Percentiles rank a stretch among this genome's conserved stretches.
Conservation (phyloP, 345 rosid genomes). For the Lepidium aucheri region DNA sequence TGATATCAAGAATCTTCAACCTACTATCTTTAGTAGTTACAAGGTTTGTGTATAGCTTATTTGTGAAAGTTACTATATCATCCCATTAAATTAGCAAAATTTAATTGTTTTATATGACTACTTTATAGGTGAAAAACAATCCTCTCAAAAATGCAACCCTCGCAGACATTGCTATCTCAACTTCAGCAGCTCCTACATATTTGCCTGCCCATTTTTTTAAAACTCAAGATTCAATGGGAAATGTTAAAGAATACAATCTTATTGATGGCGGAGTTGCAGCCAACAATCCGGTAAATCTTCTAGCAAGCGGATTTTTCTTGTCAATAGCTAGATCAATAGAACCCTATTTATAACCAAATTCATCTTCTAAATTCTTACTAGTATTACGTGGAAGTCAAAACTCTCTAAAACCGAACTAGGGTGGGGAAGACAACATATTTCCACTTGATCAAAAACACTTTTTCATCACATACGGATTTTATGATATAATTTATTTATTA, state of each 20-base stretch:
- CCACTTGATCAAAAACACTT: too few species aligned
- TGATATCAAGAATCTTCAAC: slow-evolving; percentile 58
- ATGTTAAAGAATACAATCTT: slow-evolving; percentile 39
- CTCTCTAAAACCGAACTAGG: too few species aligned
- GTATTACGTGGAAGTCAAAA: too few species aligned
- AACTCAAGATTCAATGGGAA: slow-evolving; percentile 27
- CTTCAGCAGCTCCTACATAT: slow-evolving; percentile 21
- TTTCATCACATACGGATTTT: too few species aligned
- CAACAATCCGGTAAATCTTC: slow-evolving; percentile 41
- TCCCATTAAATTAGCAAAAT: neutral
- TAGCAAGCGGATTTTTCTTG: too few species aligned
- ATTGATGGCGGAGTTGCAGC: slow-evolving; percentile 77
- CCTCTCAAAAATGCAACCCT: slow-evolving; percentile 15
- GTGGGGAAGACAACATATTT: too few species aligned
- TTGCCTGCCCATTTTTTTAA: slow-evolving; percentile 18
- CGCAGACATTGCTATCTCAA: slow-evolving; percentile 13
- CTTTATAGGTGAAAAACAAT: slow-evolving; percentile 24
- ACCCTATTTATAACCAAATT: too few species aligned
- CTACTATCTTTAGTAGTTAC: slow-evolving; percentile 46
- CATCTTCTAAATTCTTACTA: too few species aligned
- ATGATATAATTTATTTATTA: too few species aligned
- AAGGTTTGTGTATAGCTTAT: slow-evolving; percentile 27
- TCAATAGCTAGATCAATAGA: too few species aligned
- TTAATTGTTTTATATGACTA: slow-evolving; percentile 16
- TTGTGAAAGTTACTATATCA: neutral